Base-by-base conservation (phyloP, 2,329 filamentous ascomycete species). In the Fusarium penzigii region DNA sequence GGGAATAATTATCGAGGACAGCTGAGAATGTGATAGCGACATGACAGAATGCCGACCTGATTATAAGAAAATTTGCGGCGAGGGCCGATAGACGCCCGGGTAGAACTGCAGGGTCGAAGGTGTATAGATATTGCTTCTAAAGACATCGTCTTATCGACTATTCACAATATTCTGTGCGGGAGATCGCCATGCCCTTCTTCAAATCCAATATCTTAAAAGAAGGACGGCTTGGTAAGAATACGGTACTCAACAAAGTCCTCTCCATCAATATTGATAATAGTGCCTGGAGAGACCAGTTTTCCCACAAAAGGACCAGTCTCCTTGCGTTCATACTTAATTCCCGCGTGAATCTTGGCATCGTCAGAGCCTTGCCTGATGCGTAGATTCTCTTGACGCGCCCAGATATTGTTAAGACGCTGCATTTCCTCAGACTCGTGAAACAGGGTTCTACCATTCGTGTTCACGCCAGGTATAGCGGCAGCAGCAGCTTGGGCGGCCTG, bases 171-270 rank as follows among this genome's bases (percentile, higher is more conserved):
- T 7, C 20, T 25, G 4, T 7, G 20, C 20, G 7, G 20, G 20
- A 25, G 20, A 25, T 25, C 20, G 20, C 20, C n/a, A n/a, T n/a
- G n/a, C n/a, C n/a, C 20, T 25, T 7, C 32, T 36, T 36, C 10
- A 36, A 11, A 36, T 4, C 25, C 38, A 17, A 17, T 29, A 29
- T 14, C 10, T 41, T 49, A 84, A 57, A 84, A 86, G 62, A 86
- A 86, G 0, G 76, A 79, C 0, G 83, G 82, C 69, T 85, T 86
- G 1, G 81, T 85, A 25, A 87, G 75, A 2, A 87, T 82, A 2
- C 84, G 78, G 57, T 87, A 87, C 65, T 87, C 84, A 34, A 87
- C 83, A 54, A 84, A 87, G 56, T 87, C 84, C 64, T 87, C 84
- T 17, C 83, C 84, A 53, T 87, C 83, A 53, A 87, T 87, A 44